Percentiles rank a stretch among this genome's conserved stretches.
Conservation (phyloP, 225 moss, liverwort and hornwort genomes). For the Antitrichia curtipendula region DNA sequence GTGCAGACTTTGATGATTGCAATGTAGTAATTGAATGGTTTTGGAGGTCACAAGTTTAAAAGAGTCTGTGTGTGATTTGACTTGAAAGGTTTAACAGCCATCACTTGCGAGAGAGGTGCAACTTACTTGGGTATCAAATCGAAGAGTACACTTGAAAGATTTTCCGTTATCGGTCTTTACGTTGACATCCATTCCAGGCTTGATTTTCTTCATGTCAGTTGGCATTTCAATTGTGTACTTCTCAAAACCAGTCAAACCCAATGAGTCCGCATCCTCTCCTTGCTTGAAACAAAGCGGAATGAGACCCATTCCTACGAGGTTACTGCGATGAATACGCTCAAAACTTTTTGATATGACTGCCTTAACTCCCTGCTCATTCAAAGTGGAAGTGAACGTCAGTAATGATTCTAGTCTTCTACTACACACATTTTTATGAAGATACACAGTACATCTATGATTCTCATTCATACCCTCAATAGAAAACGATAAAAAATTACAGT, state of each 20-base stretch:
- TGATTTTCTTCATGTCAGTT: constrained; percentile 52
- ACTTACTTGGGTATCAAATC: constrained; percentile 76
- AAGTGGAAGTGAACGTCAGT: neutral
- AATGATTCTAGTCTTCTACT: neutral
- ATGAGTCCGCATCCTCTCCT: constrained; percentile 70
- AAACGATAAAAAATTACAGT: neutral
- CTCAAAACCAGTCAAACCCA: constrained; percentile 78
- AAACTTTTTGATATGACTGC: constrained; percentile 90
- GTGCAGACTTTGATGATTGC: neutral
- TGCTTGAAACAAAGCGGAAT: constrained; percentile 83
- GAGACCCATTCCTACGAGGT: constrained; percentile 92
- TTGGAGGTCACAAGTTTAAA: neutral
- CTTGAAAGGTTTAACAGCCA: neutral
- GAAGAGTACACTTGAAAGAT: constrained; percentile 63
- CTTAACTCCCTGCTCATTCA: constrained; percentile 65
- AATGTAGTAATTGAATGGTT: neutral
- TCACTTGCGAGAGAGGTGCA: neutral
- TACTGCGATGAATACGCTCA: constrained; percentile 97
- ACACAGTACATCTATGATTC: neutral
- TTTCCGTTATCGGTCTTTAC: constrained; percentile 69
- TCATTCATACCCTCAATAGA: neutral
- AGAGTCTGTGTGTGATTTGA: neutral
- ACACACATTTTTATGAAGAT: neutral
- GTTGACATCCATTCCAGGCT: constrained; percentile 73
- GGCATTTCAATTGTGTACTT: constrained; percentile 72